Base-by-base conservation (phyloP, 2,329 filamentous ascomycete species). In the Microascus cirrosus region DNA sequence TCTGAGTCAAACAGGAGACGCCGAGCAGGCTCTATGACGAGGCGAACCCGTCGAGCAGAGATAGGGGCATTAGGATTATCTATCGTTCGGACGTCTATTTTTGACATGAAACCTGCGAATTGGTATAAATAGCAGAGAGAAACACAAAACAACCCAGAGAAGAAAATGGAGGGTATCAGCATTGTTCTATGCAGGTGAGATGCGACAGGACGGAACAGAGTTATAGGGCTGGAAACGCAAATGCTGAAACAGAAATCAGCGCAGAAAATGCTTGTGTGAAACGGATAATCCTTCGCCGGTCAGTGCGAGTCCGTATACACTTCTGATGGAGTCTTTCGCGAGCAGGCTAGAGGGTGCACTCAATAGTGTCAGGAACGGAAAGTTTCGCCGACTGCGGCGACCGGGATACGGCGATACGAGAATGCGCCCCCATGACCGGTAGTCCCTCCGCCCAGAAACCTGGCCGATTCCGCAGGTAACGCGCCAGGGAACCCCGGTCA, bases 21-120 rank as follows among this genome's bases (percentile, higher is more conserved):
- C 28, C 28, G 28, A 32, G 28, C 39, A n/a, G 39, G 15, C 15
- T 45, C 15, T 45, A 5, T 24, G n/a, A 50, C 7, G 20, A 4
- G 45, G 20, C 3, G n/a, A 6, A 2, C 6, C 7, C 11, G 11
- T 24, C 18, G 45, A 50, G 22, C 20, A 50, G 7, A 20, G 3
- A 22, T 50, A 50, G 20, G 6, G 45, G 45, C 12, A 56, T 56
- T 56, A 56, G 28, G 25, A 56, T 56, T 56, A 56, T 55, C 54
- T 28, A 55, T 50, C 11, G 45, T 50, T 22, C 22, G 45, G 51
- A 48, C 42, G 34, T 56, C 55, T 67, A 64, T 71, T 67, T 12
- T 53, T 45, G 39, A 45, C 39, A 45, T n/a, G 39, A 45, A 45
- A 18, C n/a, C 13, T 7, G 39, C 13, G n/a, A 45, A 45, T 6